phyloP scores from a whole-genome alignment of 352 stramenopile species.

The Phytophthora sp. region DNA sequence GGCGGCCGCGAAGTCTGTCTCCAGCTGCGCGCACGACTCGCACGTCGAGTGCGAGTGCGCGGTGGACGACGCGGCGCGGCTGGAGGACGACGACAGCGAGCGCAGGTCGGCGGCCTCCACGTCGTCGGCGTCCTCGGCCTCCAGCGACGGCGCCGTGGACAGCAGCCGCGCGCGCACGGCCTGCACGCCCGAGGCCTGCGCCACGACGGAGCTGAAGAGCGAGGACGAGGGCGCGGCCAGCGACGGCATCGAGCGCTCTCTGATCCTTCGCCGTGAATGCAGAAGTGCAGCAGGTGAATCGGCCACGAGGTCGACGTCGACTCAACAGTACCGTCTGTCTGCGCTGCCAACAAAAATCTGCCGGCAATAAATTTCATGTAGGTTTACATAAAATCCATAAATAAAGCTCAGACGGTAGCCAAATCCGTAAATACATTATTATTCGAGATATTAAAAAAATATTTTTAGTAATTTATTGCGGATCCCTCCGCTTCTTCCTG shows the following conservation, averaged over 20 bases:
- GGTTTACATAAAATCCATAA: no score
- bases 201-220: constrained; percentile 48
- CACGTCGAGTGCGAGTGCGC: constrained; percentile 42
- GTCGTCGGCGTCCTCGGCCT: constrained; percentile 46
- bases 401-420: no score
- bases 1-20: constrained; percentile 74
- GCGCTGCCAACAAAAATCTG: no score
- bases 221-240: constrained; percentile 33
- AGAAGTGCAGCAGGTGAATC: neutral
- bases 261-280: neutral
- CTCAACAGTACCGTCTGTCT: no score
- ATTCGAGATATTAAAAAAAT: no score
- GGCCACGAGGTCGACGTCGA: constrained; percentile 2
- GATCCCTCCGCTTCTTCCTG: no score
- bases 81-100: constrained; percentile 43
- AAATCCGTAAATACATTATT: no score
- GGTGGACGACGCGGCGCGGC: constrained; percentile 12
- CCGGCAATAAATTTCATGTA: no score
- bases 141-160: constrained; percentile 28
- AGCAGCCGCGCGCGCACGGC: constrained; percentile 50
- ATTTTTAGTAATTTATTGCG: no score
- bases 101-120: constrained; percentile 39
- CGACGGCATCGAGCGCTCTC: constrained; percentile 37
- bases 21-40: constrained; percentile 59
- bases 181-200: constrained; percentile 52